Evolutionary conservation across 768 basidiomycete species (phyloP).

Genomic region (Termitomyces sp.): DNA sequence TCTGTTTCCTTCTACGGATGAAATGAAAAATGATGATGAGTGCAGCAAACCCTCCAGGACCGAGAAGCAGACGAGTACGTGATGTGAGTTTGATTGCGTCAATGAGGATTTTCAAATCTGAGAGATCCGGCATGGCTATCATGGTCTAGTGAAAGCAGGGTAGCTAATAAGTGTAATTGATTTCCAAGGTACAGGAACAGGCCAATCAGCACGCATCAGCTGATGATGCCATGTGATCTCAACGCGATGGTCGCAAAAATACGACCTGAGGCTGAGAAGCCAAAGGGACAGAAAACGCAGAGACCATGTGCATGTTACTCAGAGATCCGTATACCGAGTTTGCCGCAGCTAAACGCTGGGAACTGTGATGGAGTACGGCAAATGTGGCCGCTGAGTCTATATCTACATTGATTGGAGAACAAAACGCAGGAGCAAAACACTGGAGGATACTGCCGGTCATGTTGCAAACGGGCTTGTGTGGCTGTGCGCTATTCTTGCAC

Average conservation of each 20-base stretch:
- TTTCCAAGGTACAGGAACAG: constrained; percentile 4
- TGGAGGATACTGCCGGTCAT: not conserved
- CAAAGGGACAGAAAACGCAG: not conserved
- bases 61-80: constrained; percentile 8
- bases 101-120: constrained; percentile 1
- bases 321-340: not conserved
- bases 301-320: not conserved
- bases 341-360: not conserved
- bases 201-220: too few species aligned
- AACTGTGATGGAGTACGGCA: not conserved
- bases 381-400: not conserved
- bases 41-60: constrained; percentile 16
- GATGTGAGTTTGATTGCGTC: constrained; percentile 9
- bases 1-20: constrained; percentile 7
- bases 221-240: constrained; percentile 9
- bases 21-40: constrained; percentile 20
- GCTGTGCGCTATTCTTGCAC: constrained; percentile 13
- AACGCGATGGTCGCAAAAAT: not conserved
- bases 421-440: not conserved
- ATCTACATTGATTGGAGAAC: not conserved
- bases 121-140: constrained; percentile 6
- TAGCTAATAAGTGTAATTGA: too few species aligned
- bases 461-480: constrained; percentile 1
- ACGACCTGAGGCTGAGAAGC: not conserved
- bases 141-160: not conserved